Conservation (phyloP, 208 protist genomes). For the Phytomonas francai region DNA sequence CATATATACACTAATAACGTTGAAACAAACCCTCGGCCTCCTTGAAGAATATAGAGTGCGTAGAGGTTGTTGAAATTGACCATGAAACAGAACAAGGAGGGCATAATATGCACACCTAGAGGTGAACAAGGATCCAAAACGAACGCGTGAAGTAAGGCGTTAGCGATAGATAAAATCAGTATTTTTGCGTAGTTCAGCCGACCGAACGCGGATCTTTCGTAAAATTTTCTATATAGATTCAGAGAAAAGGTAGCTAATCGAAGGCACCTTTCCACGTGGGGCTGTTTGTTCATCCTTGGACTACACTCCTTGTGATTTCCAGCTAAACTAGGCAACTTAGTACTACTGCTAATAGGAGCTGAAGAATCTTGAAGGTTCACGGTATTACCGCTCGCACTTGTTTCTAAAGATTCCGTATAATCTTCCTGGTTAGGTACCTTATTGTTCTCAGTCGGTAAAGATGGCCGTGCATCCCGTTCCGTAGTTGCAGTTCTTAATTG, state of each 20-base stretch:
- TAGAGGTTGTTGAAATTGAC: slow-evolving; percentile 36
- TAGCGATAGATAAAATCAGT: slow-evolving; percentile 16
- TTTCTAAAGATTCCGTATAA: not conserved
- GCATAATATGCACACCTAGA: slow-evolving; percentile 24
- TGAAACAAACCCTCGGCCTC: slow-evolving; percentile 19
- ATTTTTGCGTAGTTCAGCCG: slow-evolving; percentile 23
- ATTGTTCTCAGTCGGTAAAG: not conserved
- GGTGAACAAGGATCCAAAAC: slow-evolving; percentile 23
- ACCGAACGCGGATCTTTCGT: slow-evolving; percentile 34
- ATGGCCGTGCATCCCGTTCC: not conserved
- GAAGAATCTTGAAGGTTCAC: not conserved
- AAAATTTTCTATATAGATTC: slow-evolving; percentile 33
- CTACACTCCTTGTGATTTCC: not conserved
- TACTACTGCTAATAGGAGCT: not conserved
- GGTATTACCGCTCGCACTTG: not conserved
- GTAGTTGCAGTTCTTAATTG: not conserved
- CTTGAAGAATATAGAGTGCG: slow-evolving; percentile 18
- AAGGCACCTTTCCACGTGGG: not conserved
- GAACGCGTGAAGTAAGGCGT: slow-evolving; percentile 33
- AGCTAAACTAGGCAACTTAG: not conserved
- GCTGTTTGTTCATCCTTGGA: not conserved
- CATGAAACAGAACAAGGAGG: slow-evolving; percentile 29
- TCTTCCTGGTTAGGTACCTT: not conserved
- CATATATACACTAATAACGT: slow-evolving; percentile 52
- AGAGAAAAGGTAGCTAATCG: slow-evolving; percentile 16